Conservation (phyloP, 2,329 filamentous ascomycete species). For the Bipolaris victoriae region DNA sequence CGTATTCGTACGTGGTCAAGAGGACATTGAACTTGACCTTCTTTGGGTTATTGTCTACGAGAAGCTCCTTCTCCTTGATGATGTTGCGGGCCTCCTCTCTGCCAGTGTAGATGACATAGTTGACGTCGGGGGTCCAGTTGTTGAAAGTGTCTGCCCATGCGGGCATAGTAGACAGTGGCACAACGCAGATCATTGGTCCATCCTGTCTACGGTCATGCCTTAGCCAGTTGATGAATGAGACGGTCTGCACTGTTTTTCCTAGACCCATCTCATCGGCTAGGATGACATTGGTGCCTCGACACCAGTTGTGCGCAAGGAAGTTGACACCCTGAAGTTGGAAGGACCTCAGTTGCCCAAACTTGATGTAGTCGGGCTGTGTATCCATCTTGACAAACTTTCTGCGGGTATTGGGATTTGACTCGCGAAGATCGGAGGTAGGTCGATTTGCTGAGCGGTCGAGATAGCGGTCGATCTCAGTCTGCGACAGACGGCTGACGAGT, state of each 20-base stretch:
- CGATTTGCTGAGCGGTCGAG: constrained; percentile 81
- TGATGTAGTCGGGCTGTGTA: constrained; percentile 83
- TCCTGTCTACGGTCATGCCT: constrained; percentile 88
- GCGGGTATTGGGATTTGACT: constrained; percentile 77
- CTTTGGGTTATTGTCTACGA: constrained; percentile 82
- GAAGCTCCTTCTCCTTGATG: constrained; percentile 87
- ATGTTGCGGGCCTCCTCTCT: constrained; percentile 84
- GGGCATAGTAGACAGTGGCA: constrained; percentile 94
- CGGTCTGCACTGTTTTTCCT: constrained; percentile 97
- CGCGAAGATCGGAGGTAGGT: constrained; percentile 78
- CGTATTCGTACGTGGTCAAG: constrained; percentile 96
- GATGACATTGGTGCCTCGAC: constrained; percentile 91
- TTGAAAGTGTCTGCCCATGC: constrained; percentile 99
- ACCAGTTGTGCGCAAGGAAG: constrained; percentile 96
- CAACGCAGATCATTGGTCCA: constrained; percentile 95
- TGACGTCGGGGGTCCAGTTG: constrained; percentile 91
- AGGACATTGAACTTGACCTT: constrained; percentile 98
- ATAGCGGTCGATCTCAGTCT: constrained; percentile 90
- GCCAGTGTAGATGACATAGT: constrained; percentile 96
- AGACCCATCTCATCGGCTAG: constrained; percentile 98
- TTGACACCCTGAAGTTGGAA: constrained; percentile 96
- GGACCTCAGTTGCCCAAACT: constrained; percentile 81
- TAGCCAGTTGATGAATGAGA: constrained; percentile 96
- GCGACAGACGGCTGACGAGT: constrained; percentile 77
- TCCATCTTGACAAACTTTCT: constrained; percentile 62